A percentile compares a stretch with the other conserved stretches of the same genome.
Evolutionary conservation across 768 basidiomycete species (phyloP).

Genomic region (Grammothele lineata): DNA sequence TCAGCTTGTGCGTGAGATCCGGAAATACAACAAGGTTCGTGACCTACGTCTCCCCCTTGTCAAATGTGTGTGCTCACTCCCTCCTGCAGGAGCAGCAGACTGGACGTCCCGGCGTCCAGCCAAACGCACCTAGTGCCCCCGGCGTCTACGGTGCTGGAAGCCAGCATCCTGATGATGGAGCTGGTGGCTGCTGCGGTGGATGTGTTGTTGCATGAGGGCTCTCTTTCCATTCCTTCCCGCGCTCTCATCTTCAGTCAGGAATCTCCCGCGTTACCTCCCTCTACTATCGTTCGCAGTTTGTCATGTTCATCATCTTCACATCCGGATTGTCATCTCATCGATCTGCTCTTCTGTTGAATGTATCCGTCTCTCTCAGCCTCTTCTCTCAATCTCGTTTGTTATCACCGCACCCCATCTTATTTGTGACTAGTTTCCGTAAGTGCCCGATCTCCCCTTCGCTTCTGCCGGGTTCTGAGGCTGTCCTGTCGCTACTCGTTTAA

Average conservation of each 20-base stretch:
- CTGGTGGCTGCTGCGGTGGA: slow-evolving; percentile 60
- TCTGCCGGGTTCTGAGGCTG: no score
- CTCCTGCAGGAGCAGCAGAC: slow-evolving; percentile 65
- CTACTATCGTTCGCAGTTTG: neutral
- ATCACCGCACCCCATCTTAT: neutral
- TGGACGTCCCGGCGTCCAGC: slow-evolving; percentile 56
- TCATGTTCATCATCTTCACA: neutral
- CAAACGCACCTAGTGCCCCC: slow-evolving; percentile 38
- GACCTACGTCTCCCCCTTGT: neutral
- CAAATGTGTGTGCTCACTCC: neutral
- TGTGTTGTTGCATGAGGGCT: slow-evolving; percentile 52
- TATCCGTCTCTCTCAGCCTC: slow-evolving; percentile 10
- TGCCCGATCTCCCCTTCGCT: neutral
- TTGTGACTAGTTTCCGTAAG: neutral
- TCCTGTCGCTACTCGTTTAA: no score
- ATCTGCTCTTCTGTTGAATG: slow-evolving; percentile 16
- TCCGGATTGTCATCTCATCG: slow-evolving; percentile 10
- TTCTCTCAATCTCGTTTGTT: neutral
- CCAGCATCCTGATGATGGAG: slow-evolving; percentile 49
- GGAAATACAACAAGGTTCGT: slow-evolving; percentile 86
- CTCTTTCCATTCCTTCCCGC: neutral
- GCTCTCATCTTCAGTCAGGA: slow-evolving; percentile 8
- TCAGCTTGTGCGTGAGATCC: slow-evolving; percentile 89
- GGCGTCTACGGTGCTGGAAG: slow-evolving; percentile 45
- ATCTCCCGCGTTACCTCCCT: slow-evolving; percentile 13